phyloP scores from a whole-genome alignment of 108 stramenopile species.

The Fragilariopsis cylindrus region DNA sequence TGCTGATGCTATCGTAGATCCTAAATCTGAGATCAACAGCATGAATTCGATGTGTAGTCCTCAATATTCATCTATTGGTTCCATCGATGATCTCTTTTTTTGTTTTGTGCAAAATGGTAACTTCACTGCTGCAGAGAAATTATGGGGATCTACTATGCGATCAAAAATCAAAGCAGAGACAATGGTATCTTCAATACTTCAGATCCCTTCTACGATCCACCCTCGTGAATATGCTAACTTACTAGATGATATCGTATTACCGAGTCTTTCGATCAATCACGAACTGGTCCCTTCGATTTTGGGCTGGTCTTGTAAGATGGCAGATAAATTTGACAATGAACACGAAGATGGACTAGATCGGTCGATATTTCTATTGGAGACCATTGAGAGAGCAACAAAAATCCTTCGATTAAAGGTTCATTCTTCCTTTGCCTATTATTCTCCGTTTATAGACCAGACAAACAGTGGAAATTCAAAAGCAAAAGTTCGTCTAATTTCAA shows the following conservation, averaged over 20 bases:
- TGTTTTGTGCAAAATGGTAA: constrained; percentile 28
- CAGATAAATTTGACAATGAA: constrained; percentile 68
- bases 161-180: constrained; percentile 37
- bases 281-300: constrained; percentile 58
- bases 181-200: constrained; percentile 47
- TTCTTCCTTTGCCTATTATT: constrained; percentile 42
- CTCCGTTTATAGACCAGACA: constrained; percentile 42
- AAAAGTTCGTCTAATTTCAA: constrained; percentile 5
- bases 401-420: constrained; percentile 36
- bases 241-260: constrained; percentile 55
- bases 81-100: constrained; percentile 28
- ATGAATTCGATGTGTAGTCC: background rate
- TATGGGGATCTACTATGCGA: constrained; percentile 46
- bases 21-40: background rate
- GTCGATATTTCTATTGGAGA: constrained; percentile 59
- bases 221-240: constrained; percentile 57
- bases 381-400: constrained; percentile 37
- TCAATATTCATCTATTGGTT: constrained; percentile 17
- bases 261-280: constrained; percentile 64
- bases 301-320: constrained; percentile 64
- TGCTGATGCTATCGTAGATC: background rate
- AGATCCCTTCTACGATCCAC: constrained; percentile 47
- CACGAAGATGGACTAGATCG: constrained; percentile 47
- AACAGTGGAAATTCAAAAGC: background rate
- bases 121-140: constrained; percentile 51